Conservation (phyloP, 1,284 basidiomycete genomes). For the Cryptococcus maquisensis region DNA sequence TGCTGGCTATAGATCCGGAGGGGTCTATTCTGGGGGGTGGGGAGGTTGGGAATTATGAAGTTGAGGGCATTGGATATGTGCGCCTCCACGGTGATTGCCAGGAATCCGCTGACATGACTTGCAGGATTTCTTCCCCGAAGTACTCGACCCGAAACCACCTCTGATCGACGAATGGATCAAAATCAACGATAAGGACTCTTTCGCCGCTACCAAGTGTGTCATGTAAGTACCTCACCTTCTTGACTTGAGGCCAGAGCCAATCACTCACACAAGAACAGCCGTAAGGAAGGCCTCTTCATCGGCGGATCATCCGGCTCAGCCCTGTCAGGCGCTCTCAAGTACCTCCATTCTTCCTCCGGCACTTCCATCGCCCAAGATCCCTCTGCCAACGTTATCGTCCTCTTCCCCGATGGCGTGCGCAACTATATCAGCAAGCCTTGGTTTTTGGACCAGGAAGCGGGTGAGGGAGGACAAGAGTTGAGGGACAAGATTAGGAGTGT, state of each 20-base stretch:
- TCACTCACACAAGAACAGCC: slow-evolving; percentile 26
- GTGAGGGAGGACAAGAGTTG: slow-evolving; percentile 9
- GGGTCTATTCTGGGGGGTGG: slow-evolving; percentile 74
- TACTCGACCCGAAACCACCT: slow-evolving; percentile 50
- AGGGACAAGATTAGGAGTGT: slow-evolving; percentile 18
- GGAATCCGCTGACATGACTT: background rate
- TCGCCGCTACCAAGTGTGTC: slow-evolving; percentile 67
- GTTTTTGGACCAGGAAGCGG: slow-evolving; percentile 37
- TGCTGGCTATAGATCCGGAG: slow-evolving; percentile 90
- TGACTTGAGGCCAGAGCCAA: background rate
- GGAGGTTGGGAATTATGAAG: slow-evolving; percentile 63
- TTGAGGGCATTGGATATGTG: slow-evolving; percentile 82
- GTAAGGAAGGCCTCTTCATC: slow-evolving; percentile 78
- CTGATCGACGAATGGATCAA: slow-evolving; percentile 73
- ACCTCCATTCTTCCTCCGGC: slow-evolving; percentile 67
- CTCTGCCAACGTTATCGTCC: slow-evolving; percentile 79
- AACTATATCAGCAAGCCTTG: slow-evolving; percentile 88
- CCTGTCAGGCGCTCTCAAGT: slow-evolving; percentile 70
- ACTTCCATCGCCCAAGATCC: slow-evolving; percentile 61
- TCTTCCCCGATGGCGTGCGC: slow-evolving; percentile 85
- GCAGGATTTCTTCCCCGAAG: slow-evolving; percentile 78
- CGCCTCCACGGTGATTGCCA: slow-evolving; percentile 5
- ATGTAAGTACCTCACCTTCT: slow-evolving; percentile 54
- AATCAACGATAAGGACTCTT: slow-evolving; percentile 75
- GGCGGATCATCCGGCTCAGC: slow-evolving; percentile 89